Base-by-base conservation (phyloP, 2,329 filamentous ascomycete genomes). In the Cytospora paraplurivora region DNA sequence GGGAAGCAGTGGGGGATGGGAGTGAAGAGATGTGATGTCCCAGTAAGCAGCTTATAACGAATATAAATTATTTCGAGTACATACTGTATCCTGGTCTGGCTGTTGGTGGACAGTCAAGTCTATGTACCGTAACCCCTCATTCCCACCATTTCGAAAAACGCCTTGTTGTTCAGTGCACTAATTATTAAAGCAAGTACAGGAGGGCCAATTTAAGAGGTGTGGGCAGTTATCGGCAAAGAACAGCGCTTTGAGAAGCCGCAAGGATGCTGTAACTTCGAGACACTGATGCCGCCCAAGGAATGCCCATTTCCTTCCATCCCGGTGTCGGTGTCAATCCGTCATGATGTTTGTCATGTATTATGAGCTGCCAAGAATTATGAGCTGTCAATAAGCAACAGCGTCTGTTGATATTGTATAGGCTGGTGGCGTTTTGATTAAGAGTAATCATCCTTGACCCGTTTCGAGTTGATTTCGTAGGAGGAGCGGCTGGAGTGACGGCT, bases 361-460 rank as follows among this genome's bases (percentile, higher is more conserved):
- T 47, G n/a, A n/a, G n/a, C n/a, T n/a, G 41, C 19, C 41, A 21
- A 19, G 41, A 47, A 47, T 47, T 47, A 47, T 47, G 10, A 47
- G 44, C 44, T 47, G 21, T n/a, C 44, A 12, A 19, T 4, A 21
- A 19, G n/a, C 11, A 47, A 21, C 44, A 21, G 44, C 21, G 44
- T 47, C 10, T 47, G 44, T 21, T 47, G 10, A 11, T 21, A 10
- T 21, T 21, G 44, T 19, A 4, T 21, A 47, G 21, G 11, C 17
- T 47, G 0, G 44, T 4, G 11, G n/a, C 21, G 7, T 47, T 21
- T n/a, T 7, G 7, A 47, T 47, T 79, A 87, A 53, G 82, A 79
- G 72, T 90, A 91, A 66, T 90, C 87, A 33, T 90, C 88, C 82
- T 91, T 91, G 69, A 90, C 87, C 13, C 87, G 81, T 61, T 82